A percentile compares a stretch with the other conserved stretches of the same genome.
These are phyloP conservation scores for Sporothrix phasma DNA, from an alignment of 2,329 filamentous ascomycete genomes.

Conservation along the genomic window DNA sequence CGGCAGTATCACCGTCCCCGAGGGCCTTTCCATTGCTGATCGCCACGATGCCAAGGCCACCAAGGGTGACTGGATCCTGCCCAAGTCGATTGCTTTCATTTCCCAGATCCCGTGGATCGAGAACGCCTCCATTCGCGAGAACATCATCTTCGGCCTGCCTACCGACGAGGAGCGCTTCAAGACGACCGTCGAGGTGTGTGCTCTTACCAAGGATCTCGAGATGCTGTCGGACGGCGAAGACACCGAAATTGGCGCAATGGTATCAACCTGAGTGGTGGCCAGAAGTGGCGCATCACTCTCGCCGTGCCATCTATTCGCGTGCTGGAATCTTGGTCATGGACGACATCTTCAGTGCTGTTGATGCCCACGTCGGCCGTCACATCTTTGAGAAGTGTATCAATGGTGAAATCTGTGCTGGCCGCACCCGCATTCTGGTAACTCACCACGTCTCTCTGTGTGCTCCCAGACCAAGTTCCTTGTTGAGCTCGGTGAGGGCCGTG, in stretches of 20 bases:
- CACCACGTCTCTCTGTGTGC: slow-evolving; percentile 67
- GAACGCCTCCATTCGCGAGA: slow-evolving; percentile 67
- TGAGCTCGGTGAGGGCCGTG: slow-evolving; percentile 58
- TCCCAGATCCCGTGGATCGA: slow-evolving; percentile 80
- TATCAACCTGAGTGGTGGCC: slow-evolving; percentile 74
- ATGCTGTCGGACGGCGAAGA: slow-evolving; percentile 67
- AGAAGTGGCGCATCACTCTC: slow-evolving; percentile 73
- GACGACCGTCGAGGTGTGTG: slow-evolving; percentile 62
- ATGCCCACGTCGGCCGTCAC: slow-evolving; percentile 70
- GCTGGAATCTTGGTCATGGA: slow-evolving; percentile 69
- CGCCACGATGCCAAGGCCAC: slow-evolving; percentile 55
- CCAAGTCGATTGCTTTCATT: slow-evolving; percentile 61
- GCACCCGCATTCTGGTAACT: slow-evolving; percentile 71
- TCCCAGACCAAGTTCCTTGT: slow-evolving; percentile 62
- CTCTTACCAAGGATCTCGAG: slow-evolving; percentile 63
- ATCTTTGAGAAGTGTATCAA: slow-evolving; percentile 68
- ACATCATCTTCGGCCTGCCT: slow-evolving; percentile 68
- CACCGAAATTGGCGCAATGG: slow-evolving; percentile 77
- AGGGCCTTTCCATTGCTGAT: slow-evolving; percentile 39
- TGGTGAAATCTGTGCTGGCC: slow-evolving; percentile 56
- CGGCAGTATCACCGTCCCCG: slow-evolving; percentile 50
- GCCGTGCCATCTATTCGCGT: slow-evolving; percentile 72
- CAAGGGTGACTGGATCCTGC: slow-evolving; percentile 56
- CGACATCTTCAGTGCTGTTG: slow-evolving; percentile 75
- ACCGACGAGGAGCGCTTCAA: slow-evolving; percentile 58